A percentile compares a stretch with the other conserved stretches of the same genome.
Evolutionary conservation across 805 yeast species (phyloP).

Genomic region (Candida maris): DNA sequence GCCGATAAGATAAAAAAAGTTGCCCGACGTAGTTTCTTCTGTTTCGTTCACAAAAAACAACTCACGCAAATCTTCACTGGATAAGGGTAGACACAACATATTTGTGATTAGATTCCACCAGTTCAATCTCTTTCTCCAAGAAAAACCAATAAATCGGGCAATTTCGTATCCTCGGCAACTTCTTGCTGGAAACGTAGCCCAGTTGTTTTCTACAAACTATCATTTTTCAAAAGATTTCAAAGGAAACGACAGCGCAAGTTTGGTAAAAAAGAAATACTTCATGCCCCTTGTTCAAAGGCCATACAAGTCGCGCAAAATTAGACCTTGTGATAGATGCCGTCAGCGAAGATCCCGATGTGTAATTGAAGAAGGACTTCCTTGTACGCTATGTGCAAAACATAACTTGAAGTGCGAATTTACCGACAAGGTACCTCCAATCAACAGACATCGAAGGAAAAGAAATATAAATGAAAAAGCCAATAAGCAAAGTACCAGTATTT

Average conservation of each 20-base stretch:
- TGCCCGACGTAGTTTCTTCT: neutral
- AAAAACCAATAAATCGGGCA: too few species aligned
- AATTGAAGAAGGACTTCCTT: slow-evolving; percentile 10
- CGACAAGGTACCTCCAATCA: slow-evolving; percentile 15
- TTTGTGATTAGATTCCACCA: too few species aligned
- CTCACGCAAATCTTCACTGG: neutral
- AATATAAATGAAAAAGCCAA: neutral
- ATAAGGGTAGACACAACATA: neutral
- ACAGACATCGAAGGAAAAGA: slow-evolving; percentile 8
- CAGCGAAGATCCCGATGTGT: slow-evolving; percentile 12
- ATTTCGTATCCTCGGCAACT: too few species aligned
- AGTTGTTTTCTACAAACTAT: neutral
- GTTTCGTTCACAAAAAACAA: neutral
- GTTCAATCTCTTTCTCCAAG: too few species aligned
- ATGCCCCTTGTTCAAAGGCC: slow-evolving; percentile 10
- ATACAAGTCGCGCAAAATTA: slow-evolving; percentile 12
- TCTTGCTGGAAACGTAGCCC: too few species aligned
- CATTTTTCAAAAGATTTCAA: neutral
- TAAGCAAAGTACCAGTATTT: neutral
- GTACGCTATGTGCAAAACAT: slow-evolving; percentile 10
- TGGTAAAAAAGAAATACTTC: neutral
- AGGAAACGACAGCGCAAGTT: slow-evolving; percentile 1
- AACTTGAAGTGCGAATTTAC: slow-evolving; percentile 12
- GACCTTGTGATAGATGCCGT: slow-evolving; percentile 20
- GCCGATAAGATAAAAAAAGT: neutral